Evolutionary conservation across 1,284 basidiomycete species (phyloP).

Genomic region (Bondarzewia mesenterica): DNA sequence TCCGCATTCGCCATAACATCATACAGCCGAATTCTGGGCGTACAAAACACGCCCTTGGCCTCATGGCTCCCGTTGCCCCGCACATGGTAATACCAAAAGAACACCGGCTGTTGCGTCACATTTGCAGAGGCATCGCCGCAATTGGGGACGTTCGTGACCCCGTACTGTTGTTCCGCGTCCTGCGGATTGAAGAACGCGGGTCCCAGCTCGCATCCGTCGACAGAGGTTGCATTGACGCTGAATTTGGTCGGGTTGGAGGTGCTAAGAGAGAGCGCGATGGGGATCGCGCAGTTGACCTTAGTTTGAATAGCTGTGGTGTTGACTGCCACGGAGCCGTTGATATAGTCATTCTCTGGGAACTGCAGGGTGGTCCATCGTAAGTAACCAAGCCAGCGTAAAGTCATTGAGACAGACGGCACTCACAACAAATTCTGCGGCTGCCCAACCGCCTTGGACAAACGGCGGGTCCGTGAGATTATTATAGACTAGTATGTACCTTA

Average conservation of each 20-base stretch:
- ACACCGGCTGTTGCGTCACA: conserved; percentile 41
- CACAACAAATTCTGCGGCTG: conserved; percentile 41
- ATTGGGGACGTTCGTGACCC: conserved; percentile 32
- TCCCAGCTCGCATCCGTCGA: conserved; percentile 32
- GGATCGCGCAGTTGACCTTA: conserved; percentile 35
- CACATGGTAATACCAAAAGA: conserved; percentile 51
- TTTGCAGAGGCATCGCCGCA: conserved; percentile 21
- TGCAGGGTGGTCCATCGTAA: conserved; percentile 11
- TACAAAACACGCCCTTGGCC: conserved; percentile 46
- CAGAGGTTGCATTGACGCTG: conserved; percentile 31
- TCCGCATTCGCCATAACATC: conserved; percentile 35
- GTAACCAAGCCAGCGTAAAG: no score
- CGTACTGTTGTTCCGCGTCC: conserved; percentile 37
- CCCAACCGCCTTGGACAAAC: conserved; percentile 41
- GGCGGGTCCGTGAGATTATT: conserved; percentile 42
- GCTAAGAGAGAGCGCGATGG: conserved; percentile 23
- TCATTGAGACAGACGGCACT: conserved; percentile 9
- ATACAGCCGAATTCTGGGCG: conserved; percentile 36
- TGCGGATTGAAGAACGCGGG: conserved; percentile 29
- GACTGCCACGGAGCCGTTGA: conserved; percentile 45
- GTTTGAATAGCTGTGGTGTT: conserved; percentile 48
- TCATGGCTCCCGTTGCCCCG: conserved; percentile 23
- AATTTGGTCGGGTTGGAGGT: conserved; percentile 18
- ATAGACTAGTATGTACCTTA: conserved; percentile 25
- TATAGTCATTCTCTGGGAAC: conserved; percentile 29